phyloP scores from a whole-genome alignment of 2,329 filamentous ascomycete genomes.

The Epichloe hybrida region DNA sequence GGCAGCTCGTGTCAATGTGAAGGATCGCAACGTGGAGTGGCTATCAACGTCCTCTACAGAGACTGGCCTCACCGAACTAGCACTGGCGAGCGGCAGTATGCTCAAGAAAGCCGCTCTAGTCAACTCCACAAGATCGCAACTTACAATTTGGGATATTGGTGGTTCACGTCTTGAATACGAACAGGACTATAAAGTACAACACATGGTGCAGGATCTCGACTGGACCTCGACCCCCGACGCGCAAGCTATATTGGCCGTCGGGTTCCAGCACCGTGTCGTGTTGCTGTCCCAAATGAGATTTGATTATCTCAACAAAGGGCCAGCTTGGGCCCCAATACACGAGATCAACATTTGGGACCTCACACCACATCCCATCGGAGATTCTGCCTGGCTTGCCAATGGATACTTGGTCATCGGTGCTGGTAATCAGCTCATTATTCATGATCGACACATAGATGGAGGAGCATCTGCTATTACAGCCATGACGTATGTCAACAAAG shows the following conservation, averaged over 20 bases:
- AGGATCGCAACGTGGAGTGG: constrained; percentile 58
- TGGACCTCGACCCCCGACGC: constrained; percentile 88
- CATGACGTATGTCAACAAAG: constrained; percentile 33
- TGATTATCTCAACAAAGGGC: constrained; percentile 76
- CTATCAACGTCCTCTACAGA: constrained; percentile 69
- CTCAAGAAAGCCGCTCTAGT: constrained; percentile 79
- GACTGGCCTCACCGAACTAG: constrained; percentile 58
- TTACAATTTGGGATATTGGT: constrained; percentile 86
- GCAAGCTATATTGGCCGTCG: constrained; percentile 83
- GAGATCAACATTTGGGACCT: constrained; percentile 70
- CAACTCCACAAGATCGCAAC: constrained; percentile 53
- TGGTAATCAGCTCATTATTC: constrained; percentile 81
- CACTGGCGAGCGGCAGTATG: constrained; percentile 72
- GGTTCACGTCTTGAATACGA: constrained; percentile 71
- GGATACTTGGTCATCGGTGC: constrained; percentile 78
- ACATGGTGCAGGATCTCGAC: constrained; percentile 73
- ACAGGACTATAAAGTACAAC: constrained; percentile 57
- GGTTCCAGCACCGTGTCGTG: constrained; percentile 74
- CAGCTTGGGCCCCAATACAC: constrained; percentile 77
- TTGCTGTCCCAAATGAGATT: constrained; percentile 80
- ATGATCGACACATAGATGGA: constrained; percentile 60
- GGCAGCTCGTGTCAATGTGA: constrained; percentile 60
- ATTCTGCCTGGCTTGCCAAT: constrained; percentile 80
- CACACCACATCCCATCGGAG: constrained; percentile 81
- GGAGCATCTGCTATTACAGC: constrained; percentile 44